Conservation (phyloP, 148 eudicot species). For the Chenopodium album region DNA sequence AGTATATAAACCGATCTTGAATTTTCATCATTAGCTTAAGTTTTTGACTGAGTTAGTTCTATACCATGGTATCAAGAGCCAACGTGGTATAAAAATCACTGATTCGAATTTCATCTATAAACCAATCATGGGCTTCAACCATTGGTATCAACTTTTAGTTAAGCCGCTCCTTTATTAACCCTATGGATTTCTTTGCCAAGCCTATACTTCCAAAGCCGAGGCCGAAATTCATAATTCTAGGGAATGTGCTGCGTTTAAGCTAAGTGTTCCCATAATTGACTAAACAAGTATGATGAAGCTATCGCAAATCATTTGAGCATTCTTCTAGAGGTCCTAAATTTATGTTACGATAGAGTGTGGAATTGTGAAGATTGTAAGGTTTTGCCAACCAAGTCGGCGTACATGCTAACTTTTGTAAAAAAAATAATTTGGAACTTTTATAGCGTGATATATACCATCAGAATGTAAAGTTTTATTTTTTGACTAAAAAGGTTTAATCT, state of each 20-base stretch:
- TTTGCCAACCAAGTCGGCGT: slow-evolving; percentile 19
- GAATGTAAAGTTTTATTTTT: not conserved
- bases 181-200: not conserved
- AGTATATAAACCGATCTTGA: no score
- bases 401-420: not conserved
- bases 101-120: no score
- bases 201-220: not conserved
- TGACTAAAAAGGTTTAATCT: not conserved
- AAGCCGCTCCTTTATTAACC: no score
- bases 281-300: not conserved
- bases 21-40: no score
- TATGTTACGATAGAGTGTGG: not conserved
- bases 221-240: not conserved
- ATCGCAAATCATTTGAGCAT: not conserved
- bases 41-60: no score
- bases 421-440: not conserved
- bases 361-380: not conserved
- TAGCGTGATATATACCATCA: not conserved
- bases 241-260: not conserved
- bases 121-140: no score
- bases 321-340: no score
- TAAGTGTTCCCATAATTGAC: not conserved
- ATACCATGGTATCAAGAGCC: no score
- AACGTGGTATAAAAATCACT: no score
- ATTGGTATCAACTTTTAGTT: no score